Base-by-base conservation (phyloP, 345 rosid species). In the Laguncularia racemosa region DNA sequence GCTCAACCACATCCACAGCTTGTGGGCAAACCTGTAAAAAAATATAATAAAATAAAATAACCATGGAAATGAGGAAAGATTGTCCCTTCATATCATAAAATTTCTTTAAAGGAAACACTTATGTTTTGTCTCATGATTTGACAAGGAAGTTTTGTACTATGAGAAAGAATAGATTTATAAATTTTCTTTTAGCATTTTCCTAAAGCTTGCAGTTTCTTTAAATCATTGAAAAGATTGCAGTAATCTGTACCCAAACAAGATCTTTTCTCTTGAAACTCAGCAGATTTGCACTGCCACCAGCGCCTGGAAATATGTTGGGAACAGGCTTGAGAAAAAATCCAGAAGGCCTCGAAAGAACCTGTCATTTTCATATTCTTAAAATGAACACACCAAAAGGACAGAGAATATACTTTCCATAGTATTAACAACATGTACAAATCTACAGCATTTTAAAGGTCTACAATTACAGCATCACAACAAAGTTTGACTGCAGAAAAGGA, bases 261-360 rank as follows among this genome's bases (percentile, higher is more conserved):
- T 84, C 93, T 73, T 89, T 87, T 64, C 76, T 82, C 75, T 75
- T 83, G 77, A 85, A 83, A 79, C 90, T 85, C 68, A 87, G 77
- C 62, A 85, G 85, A 82, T 76, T 75, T 16, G 84, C 77, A 55
- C 84, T 85, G 65, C 75, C 81, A 70, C 46, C 74, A 53, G 82
- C 70, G 68, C 67, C 74, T 20, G 88, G 80, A 56, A 77, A 73
- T 62, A 87, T 67, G 69, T 56, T 85, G 59, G 86, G 73, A 57
- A 85, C 91, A 4, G 99, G 96, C 81, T 92, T 92, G 51, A 92
- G 96, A 64, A 85, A 73, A 77, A 92, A 89, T 45, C 97, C 86
- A 62, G 73, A 59, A 61, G 90, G 90, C 55, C 92, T 83, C 64
- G 99, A 89, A 71, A 70, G 85, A 57, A 87, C 99, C 97, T 92